A percentile compares a stretch with the other conserved stretches of the same genome.
Evolutionary conservation across 192 early-diverging fungal genomes (phyloP).

Genomic region (Martensiomyces pterosporus): DNA sequence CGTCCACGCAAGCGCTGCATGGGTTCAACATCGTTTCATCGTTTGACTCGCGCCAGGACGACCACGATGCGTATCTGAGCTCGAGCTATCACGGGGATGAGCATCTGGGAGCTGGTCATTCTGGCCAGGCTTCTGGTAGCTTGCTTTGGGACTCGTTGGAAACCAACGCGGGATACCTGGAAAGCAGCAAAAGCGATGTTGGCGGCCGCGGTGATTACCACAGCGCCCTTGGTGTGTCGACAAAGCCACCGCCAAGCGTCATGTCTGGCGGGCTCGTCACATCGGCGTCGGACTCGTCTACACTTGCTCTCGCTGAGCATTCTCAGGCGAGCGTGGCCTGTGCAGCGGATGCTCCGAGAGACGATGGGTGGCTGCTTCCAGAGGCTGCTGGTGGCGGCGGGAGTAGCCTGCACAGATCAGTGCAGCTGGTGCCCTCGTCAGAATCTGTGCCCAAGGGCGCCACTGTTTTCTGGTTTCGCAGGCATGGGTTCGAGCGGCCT

Average conservation of each 20-base stretch:
- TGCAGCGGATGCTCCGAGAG: no score
- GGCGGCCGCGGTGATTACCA: no score
- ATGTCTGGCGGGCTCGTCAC: constrained; percentile 14
- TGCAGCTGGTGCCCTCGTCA: constrained; percentile 18
- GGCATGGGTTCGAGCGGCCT: constrained; percentile 41
- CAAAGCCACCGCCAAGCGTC: constrained; percentile 12
- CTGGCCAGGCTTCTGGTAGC: no score
- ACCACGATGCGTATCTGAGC: neutral
- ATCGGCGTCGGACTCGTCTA: constrained; percentile 34
- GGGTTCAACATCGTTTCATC: constrained; percentile 29
- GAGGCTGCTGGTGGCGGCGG: no score
- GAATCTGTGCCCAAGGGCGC: constrained; percentile 35
- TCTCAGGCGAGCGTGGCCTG: no score
- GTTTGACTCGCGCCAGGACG: constrained; percentile 3
- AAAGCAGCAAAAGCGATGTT: no score
- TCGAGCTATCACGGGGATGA: constrained; percentile 1
- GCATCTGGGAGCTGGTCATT: neutral
- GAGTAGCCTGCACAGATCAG: constrained; percentile 4
- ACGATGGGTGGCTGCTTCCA: neutral
- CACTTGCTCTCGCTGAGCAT: constrained; percentile 9
- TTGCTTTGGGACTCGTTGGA: no score
- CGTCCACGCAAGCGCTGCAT: constrained; percentile 39
- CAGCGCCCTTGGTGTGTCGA: neutral
- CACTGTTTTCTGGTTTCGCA: constrained; percentile 37
- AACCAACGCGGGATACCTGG: no score